Conservation (phyloP, 2,329 filamentous ascomycete genomes). For the Esteya vermicola region DNA sequence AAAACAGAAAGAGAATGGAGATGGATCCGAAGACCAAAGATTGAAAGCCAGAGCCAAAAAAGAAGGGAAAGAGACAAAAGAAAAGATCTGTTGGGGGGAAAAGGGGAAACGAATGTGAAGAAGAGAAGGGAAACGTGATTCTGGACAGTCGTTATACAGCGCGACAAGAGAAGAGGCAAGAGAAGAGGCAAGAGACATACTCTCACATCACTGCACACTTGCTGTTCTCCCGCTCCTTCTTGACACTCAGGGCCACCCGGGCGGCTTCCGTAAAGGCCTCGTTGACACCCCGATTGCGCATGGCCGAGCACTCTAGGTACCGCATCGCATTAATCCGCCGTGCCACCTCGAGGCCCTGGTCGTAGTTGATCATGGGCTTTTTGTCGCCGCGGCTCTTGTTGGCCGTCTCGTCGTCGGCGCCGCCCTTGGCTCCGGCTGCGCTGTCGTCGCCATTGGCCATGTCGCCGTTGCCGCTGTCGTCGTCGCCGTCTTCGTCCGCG, state of each 20-base stretch:
- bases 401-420: constrained; percentile 24
- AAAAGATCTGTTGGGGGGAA: not conserved
- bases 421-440: constrained; percentile 41
- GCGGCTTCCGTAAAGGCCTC: constrained; percentile 97
- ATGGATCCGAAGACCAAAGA: not conserved
- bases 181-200: not conserved
- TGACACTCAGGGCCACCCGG: constrained; percentile 71
- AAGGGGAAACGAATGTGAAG: not conserved
- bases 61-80: not conserved
- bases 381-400: constrained; percentile 37
- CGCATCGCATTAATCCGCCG: constrained; percentile 82
- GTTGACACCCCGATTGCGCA: constrained; percentile 95
- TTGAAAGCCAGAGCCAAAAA: not conserved
- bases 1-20: not conserved
- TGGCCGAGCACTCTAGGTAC: constrained; percentile 96
- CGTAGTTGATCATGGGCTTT: constrained; percentile 71
- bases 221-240: constrained; percentile 47
- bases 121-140: not conserved
- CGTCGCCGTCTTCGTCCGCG: constrained; percentile 53
- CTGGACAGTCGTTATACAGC: too few relatives aligned
- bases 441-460: constrained; percentile 40
- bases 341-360: constrained; percentile 81
- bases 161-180: not conserved
- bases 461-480: constrained; percentile 7
- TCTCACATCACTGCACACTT: constrained; percentile 46